A percentile compares a stretch with the other conserved stretches of the same genome.
These are phyloP conservation scores for Chondrostereum purpureum DNA, from an alignment of 1,284 basidiomycete genomes.

Conservation along the genomic window DNA sequence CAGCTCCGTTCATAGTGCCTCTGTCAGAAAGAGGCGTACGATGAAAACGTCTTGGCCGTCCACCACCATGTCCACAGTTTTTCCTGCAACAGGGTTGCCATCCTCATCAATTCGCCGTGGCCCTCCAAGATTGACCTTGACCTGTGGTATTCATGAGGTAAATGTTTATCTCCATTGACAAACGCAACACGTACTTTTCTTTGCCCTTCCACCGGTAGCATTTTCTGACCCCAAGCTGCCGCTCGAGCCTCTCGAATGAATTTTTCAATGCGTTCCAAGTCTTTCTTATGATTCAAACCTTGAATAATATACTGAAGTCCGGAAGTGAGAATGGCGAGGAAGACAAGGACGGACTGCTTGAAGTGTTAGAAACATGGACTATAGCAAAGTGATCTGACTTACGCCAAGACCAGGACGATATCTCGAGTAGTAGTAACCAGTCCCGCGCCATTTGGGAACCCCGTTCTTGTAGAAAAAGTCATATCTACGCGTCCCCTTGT, in stretches of 20 bases:
- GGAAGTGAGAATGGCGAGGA: slow-evolving; percentile 71
- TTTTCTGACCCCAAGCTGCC: slow-evolving; percentile 72
- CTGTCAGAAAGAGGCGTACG: slow-evolving; percentile 36
- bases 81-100: slow-evolving; percentile 41
- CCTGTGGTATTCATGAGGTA: slow-evolving; percentile 31
- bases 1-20: slow-evolving; percentile 2
- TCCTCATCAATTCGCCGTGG: slow-evolving; percentile 45
- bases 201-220: slow-evolving; percentile 51
- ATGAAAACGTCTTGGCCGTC: slow-evolving; percentile 66
- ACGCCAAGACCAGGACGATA: slow-evolving; percentile 86
- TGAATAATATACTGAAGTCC: slow-evolving; percentile 77
- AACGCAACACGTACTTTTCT: slow-evolving; percentile 47
- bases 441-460: slow-evolving; percentile 84
- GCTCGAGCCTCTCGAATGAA: slow-evolving; percentile 58
- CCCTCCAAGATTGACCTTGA: slow-evolving; percentile 64
- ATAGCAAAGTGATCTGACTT: slow-evolving; percentile 19
- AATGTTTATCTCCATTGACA: slow-evolving; percentile 2
- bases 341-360: slow-evolving; percentile 61
- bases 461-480: slow-evolving; percentile 92
- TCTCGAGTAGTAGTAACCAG: slow-evolving; percentile 86
- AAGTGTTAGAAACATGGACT: slow-evolving; percentile 10
- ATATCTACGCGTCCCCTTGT: too few relatives aligned
- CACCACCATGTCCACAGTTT: slow-evolving; percentile 71
- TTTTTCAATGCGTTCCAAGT: slow-evolving; percentile 62
- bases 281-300: slow-evolving; percentile 67